phyloP scores from a whole-genome alignment of 2,329 filamentous ascomycete species.

The Tolypocladium ophioglossoides region DNA sequence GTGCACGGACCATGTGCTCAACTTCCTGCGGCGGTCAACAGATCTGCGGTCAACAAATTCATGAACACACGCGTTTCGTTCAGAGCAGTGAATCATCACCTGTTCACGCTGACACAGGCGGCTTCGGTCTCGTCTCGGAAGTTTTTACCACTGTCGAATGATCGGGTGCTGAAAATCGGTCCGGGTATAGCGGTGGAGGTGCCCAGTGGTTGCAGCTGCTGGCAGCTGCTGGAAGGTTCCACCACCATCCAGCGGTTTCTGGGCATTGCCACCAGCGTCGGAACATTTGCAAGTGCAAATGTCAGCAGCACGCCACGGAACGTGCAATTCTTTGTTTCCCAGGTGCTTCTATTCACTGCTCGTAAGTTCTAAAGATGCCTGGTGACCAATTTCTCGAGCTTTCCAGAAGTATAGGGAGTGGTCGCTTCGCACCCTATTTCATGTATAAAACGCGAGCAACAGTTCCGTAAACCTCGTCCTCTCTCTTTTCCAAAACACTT shows the following conservation, averaged over 20 bases:
- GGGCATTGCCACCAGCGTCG: constrained; percentile 1
- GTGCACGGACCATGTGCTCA: not conserved
- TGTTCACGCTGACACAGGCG: not conserved
- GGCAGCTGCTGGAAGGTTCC: constrained; percentile 13
- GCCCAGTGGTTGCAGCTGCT: not conserved
- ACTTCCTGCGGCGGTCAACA: not conserved
- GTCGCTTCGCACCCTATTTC: not conserved
- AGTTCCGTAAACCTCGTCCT: constrained; percentile 2
- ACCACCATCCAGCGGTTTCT: constrained; percentile 9
- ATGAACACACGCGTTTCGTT: not conserved
- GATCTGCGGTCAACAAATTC: not conserved
- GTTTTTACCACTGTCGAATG: not conserved
- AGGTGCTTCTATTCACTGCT: not conserved
- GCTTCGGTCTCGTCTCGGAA: not conserved
- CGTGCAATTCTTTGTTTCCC: not conserved
- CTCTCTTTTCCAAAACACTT: constrained; percentile 15
- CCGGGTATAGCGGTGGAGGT: not conserved
- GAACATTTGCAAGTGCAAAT: not conserved
- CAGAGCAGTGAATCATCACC: not conserved
- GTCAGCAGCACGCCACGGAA: constrained; percentile 5
- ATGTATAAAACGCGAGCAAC: constrained; percentile 20
- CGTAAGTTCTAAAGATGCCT: constrained; percentile 13
- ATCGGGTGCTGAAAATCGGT: not conserved
- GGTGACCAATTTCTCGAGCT: constrained; percentile 7
- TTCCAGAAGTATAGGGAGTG: constrained; percentile 10